Evolutionary conservation across 208 protist species (phyloP).

Genomic region (Trypanosoma rangeli): DNA sequence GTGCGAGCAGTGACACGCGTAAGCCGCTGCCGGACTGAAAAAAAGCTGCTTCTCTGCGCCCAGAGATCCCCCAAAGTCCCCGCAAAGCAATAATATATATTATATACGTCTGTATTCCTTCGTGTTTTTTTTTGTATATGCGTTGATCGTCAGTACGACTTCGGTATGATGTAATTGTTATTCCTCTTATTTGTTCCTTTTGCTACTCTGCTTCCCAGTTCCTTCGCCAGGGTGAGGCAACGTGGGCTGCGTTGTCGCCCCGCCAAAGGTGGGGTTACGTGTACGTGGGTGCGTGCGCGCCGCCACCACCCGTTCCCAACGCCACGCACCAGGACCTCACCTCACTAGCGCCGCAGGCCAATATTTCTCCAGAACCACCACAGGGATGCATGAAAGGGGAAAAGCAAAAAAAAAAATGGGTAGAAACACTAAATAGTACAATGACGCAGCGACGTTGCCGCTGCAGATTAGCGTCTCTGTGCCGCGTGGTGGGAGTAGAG

Average conservation of each 20-base stretch:
- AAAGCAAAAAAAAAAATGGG: not conserved
- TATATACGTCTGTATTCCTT: not conserved
- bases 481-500: too few species aligned
- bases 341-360: not conserved
- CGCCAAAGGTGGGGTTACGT: not conserved
- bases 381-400: not conserved
- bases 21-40: not conserved
- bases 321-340: not conserved
- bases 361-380: not conserved
- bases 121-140: not conserved
- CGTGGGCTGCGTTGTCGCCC: not conserved
- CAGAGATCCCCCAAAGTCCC: not conserved
- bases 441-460: not conserved
- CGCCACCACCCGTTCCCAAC: not conserved
- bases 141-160: not conserved
- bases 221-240: not conserved
- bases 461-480: too few species aligned
- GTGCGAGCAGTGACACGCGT: not conserved
- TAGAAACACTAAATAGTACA: slow-evolving; percentile 7
- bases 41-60: not conserved
- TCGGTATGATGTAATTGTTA: not conserved
- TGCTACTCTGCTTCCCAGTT: not conserved
- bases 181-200: not conserved
- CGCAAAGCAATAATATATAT: not conserved
- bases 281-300: not conserved